Percentiles rank a stretch among this genome's conserved stretches.
Evolutionary conservation across 2,329 filamentous ascomycete genomes (phyloP).

Genomic region (Xylogone sp.): DNA sequence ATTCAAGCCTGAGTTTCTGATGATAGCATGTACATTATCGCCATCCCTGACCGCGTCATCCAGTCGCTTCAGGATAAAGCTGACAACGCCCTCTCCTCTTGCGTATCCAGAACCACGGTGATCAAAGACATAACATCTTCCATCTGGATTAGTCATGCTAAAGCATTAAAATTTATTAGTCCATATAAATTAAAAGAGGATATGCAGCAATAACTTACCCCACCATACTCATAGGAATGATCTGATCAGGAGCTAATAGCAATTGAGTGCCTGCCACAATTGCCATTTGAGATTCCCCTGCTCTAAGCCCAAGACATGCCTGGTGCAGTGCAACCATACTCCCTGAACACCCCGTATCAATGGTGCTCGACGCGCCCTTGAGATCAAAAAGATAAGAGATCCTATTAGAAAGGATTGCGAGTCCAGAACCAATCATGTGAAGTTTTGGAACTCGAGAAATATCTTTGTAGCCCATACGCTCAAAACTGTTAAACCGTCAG

Average conservation of each 20-base stretch:
- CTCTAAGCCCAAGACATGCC: slow-evolving; percentile 35
- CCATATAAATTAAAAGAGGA: too few species aligned
- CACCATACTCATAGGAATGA: slow-evolving; percentile 4
- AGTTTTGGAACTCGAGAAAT: slow-evolving; percentile 12
- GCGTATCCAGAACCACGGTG: slow-evolving; percentile 39
- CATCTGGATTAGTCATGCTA: slow-evolving; percentile 25
- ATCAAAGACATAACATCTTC: slow-evolving; percentile 32
- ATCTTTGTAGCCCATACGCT: slow-evolving; percentile 7
- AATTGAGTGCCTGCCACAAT: slow-evolving; percentile 5
- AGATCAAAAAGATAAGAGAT: slow-evolving; percentile 19
- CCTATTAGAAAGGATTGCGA: slow-evolving; percentile 11
- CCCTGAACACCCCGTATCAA: slow-evolving; percentile 19
- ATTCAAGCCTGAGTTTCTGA: slow-evolving; percentile 36
- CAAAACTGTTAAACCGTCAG: too few species aligned
- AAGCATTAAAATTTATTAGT: slow-evolving; percentile 1
- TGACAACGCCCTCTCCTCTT: slow-evolving; percentile 40
- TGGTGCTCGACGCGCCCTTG: slow-evolving; percentile 9
- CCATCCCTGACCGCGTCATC: slow-evolving; percentile 35
- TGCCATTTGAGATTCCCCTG: slow-evolving; percentile 22
- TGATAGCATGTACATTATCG: slow-evolving; percentile 39
- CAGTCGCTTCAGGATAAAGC: slow-evolving; percentile 38
- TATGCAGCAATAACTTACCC: background rate
- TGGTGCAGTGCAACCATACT: slow-evolving; percentile 50
- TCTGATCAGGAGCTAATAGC: slow-evolving; percentile 9
- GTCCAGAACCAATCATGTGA: slow-evolving; percentile 1